Percentiles rank a stretch among this genome's conserved stretches.
Conservation (phyloP, 2,329 filamentous ascomycete genomes). For the Metarhizium guizhouense region DNA sequence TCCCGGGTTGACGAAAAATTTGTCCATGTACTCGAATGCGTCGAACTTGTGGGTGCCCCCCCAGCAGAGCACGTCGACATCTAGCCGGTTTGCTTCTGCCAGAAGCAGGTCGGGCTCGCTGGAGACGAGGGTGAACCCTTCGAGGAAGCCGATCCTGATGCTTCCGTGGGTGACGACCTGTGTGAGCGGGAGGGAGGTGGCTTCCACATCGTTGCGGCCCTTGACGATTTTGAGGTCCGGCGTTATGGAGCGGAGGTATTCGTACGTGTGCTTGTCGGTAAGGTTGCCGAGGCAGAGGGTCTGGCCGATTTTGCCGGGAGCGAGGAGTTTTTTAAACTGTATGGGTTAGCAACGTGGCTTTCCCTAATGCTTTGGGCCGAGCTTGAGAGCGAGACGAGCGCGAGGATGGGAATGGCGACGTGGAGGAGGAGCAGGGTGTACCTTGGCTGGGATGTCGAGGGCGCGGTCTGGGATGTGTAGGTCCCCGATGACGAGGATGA, state of each 20-base stretch:
- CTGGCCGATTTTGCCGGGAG: constrained; percentile 75
- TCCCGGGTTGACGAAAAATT: constrained; percentile 64
- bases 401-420: too few relatives aligned
- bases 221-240: constrained; percentile 65
- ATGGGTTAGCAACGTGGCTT: constrained; percentile 2
- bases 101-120: constrained; percentile 58
- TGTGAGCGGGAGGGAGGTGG: constrained; percentile 54
- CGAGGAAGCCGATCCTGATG: constrained; percentile 57
- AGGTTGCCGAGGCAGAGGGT: constrained; percentile 74
- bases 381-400: too few relatives aligned
- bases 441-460: constrained; percentile 85
- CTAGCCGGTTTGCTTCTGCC: constrained; percentile 58
- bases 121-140: constrained; percentile 60
- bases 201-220: constrained; percentile 58
- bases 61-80: constrained; percentile 62
- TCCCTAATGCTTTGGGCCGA: too few relatives aligned
- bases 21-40: constrained; percentile 65
- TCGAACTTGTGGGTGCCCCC: constrained; percentile 61
- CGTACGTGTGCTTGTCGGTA: constrained; percentile 71
- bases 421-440: constrained; percentile 21
- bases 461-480: constrained; percentile 90
- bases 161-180: constrained; percentile 59
- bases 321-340: constrained; percentile 79
- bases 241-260: constrained; percentile 66
- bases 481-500: constrained; percentile 87